Base-by-base conservation (phyloP, 2,329 filamentous ascomycete species). In the Clarireedia sp. region DNA sequence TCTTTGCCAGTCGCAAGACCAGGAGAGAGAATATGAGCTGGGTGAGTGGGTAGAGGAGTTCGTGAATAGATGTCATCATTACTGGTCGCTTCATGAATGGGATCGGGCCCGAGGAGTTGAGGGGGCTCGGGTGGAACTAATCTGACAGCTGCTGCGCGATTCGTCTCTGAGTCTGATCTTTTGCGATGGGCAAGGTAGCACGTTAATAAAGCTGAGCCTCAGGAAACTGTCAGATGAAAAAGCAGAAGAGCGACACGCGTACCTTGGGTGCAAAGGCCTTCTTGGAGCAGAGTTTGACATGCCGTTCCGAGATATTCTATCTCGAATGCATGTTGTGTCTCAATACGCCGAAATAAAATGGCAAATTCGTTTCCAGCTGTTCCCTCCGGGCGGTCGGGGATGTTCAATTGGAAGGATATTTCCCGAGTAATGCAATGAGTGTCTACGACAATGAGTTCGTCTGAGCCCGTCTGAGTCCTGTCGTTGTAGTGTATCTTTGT, bases 41-140 rank as follows among this genome's bases (percentile, higher is more conserved):
- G 62, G 43, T 64, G 64, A 8, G 67, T 68, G 36, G 67, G 67
- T 36, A 69, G 57, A 29, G 66, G 64, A 26, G 67, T 66, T 55
- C 65, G 64, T 54, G 61, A 63, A 58, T 67, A 67, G 59, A 67
- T 60, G 26, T 65, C 65, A 50, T 53, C 29, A 45, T 59, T 21
- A 50, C 38, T 48, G 33, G 49, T 47, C 29, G 37, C 56, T 38
- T 51, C 57, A 50, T 59, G 57, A 9, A 26, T 51, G 12, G 55
- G 24, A 48, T 46, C 49, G 44, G 51, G 55, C 33, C 58, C 55
- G 29, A 61, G 51, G 19, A 62, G 55, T 57, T 50, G 59, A 45
- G 59, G 61, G 16, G 59, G 59, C 24, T 58, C 58, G 51, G 51
- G 54, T 48, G 61, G 57, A 46, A 62, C 60, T 33, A 60, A 58